These are phyloP conservation scores for Sporobolomyces pararoseus DNA, from an alignment of 768 basidiomycete species.

Conservation along the genomic window DNA sequence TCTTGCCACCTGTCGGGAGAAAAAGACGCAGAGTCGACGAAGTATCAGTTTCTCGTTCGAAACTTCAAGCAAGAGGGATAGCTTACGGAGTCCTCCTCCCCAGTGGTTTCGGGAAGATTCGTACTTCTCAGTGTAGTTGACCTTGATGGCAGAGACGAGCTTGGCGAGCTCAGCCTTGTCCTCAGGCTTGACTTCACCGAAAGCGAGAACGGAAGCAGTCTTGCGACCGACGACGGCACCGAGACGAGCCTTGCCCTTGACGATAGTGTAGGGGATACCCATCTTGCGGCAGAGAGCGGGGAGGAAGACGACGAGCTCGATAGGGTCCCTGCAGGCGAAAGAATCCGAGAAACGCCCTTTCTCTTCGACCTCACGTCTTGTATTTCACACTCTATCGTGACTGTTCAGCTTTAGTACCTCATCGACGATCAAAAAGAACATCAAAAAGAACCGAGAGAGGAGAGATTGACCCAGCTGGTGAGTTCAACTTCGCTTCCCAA, in stretches of 20 bases:
- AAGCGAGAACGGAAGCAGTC: constrained; percentile 82
- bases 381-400: no score
- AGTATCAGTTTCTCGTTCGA: background rate
- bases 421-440: no score
- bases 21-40: background rate
- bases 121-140: constrained; percentile 84
- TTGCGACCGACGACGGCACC: constrained; percentile 99
- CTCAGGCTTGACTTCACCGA: constrained; percentile 83
- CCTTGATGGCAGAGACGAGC: constrained; percentile 86
- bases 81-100: constrained; percentile 83
- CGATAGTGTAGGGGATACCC: constrained; percentile 97
- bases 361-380: no score
- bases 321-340: constrained; percentile 99
- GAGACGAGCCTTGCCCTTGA: constrained; percentile 91
- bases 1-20: constrained; percentile 12
- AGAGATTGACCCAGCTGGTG: no score
- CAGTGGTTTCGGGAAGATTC: constrained; percentile 85
- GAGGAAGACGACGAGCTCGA: constrained; percentile 97
- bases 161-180: constrained; percentile 90
- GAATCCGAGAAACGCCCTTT: constrained; percentile 69
- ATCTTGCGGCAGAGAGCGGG: constrained; percentile 99
- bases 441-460: no score
- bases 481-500: no score
- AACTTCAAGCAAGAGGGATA: background rate
- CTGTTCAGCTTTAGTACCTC: no score